phyloP scores from a whole-genome alignment of 192 early-diverging fungal species.

The Umbelopsis ramanniana region DNA sequence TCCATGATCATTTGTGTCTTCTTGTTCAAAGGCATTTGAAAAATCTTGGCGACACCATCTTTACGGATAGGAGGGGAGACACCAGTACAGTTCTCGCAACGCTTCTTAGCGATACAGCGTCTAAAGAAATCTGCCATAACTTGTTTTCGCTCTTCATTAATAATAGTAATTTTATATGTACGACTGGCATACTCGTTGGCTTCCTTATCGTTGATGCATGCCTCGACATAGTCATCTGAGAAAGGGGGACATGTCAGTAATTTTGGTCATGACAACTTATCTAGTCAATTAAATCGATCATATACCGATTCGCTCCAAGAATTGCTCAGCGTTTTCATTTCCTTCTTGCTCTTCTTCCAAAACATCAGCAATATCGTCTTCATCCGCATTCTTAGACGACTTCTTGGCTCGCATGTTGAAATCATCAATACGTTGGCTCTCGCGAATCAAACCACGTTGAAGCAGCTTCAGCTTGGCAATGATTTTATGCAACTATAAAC shows the following conservation, averaged over 20 bases:
- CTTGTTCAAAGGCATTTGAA: slow-evolving; percentile 70
- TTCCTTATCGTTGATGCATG: slow-evolving; percentile 38
- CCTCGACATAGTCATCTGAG: slow-evolving; percentile 58
- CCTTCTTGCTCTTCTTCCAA: slow-evolving; percentile 54
- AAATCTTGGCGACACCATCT: slow-evolving; percentile 86
- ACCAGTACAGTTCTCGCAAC: slow-evolving; percentile 70
- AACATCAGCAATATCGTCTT: slow-evolving; percentile 51
- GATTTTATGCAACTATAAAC: slow-evolving; percentile 58
- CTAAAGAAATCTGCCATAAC: slow-evolving; percentile 57
- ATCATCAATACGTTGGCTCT: slow-evolving; percentile 84
- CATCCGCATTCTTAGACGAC: slow-evolving; percentile 44
- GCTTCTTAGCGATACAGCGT: slow-evolving; percentile 40
- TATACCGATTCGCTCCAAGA: slow-evolving; percentile 61
- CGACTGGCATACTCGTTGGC: slow-evolving; percentile 27
- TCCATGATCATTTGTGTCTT: slow-evolving; percentile 69
- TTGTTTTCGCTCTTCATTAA: slow-evolving; percentile 54
- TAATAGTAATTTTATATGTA: slow-evolving; percentile 57
- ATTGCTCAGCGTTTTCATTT: slow-evolving; percentile 53
- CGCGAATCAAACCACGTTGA: slow-evolving; percentile 83
- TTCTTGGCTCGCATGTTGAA: slow-evolving; percentile 43
- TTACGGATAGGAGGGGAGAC: slow-evolving; percentile 74
- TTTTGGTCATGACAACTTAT: too few relatives aligned
- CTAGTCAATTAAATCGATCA: not conserved
- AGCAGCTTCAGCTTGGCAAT: slow-evolving; percentile 83
- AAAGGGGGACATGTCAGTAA: not conserved